Evolutionary conservation across 768 basidiomycete genomes (phyloP).

Genomic region (Mycena rebaudengoi): DNA sequence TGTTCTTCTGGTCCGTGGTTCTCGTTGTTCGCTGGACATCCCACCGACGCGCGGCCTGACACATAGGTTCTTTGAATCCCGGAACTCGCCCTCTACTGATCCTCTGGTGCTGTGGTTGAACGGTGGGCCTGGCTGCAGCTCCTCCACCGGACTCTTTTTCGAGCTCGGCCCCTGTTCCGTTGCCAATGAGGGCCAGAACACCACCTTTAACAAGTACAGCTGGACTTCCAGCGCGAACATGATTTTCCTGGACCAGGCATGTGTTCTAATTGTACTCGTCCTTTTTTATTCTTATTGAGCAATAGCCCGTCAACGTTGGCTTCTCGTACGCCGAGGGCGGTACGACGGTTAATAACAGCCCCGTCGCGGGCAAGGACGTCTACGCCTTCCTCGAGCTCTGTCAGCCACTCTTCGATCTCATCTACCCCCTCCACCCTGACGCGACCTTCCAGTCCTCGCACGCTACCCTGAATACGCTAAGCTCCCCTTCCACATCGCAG

Average conservation of each 20-base stretch:
- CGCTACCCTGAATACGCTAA: slow-evolving; percentile 78
- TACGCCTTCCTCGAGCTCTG: slow-evolving; percentile 85
- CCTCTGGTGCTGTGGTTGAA: slow-evolving; percentile 94
- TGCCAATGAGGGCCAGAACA: slow-evolving; percentile 71
- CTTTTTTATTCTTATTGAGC: too few relatives aligned
- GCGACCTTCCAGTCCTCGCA: too few relatives aligned
- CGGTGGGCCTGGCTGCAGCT: slow-evolving; percentile 74
- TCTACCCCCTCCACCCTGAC: too few relatives aligned
- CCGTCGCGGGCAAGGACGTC: slow-evolving; percentile 90
- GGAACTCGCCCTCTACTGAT: slow-evolving; percentile 74
- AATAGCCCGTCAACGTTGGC: slow-evolving; percentile 91
- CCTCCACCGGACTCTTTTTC: slow-evolving; percentile 86
- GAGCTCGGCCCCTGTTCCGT: slow-evolving; percentile 92
- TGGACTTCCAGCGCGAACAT: slow-evolving; percentile 88
- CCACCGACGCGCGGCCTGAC: background rate
- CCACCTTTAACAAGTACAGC: slow-evolving; percentile 77
- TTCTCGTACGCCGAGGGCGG: slow-evolving; percentile 86
- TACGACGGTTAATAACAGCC: slow-evolving; percentile 78
- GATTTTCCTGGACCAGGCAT: too few relatives aligned
- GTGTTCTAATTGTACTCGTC: too few relatives aligned
- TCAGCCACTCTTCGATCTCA: too few relatives aligned
- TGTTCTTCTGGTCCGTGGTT: slow-evolving; percentile 82
- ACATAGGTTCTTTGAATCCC: slow-evolving; percentile 88
- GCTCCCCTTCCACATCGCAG: slow-evolving; percentile 80
- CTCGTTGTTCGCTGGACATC: background rate